These are phyloP conservation scores for Bryum argenteum DNA, from an alignment of 225 moss, liverwort and hornwort genomes.

Conservation along the genomic window DNA sequence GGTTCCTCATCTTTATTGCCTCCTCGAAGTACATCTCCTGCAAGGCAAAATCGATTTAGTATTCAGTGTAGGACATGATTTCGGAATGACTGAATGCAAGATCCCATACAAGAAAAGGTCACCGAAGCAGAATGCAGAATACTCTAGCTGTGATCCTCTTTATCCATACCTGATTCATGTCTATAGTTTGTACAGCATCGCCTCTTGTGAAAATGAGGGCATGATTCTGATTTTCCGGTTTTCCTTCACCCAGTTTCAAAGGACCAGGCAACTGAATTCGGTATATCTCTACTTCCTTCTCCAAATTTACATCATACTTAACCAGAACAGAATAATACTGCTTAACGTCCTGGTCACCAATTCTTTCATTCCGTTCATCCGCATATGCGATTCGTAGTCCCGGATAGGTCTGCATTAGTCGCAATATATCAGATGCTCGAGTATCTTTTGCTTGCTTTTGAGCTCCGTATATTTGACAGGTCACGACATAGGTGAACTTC, in stretches of 20 bases:
- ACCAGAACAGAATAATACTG: slow-evolving; percentile 71
- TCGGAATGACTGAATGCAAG: slow-evolving; percentile 9
- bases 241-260: slow-evolving; percentile 86
- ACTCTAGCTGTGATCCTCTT: not conserved
- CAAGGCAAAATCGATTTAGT: not conserved
- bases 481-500: slow-evolving; percentile 90
- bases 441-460: slow-evolving; percentile 61
- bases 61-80: not conserved
- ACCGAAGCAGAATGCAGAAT: not conserved
- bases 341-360: slow-evolving; percentile 28
- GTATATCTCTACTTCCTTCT: slow-evolving; percentile 72
- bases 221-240: slow-evolving; percentile 96
- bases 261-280: slow-evolving; percentile 81
- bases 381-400: slow-evolving; percentile 78
- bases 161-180: slow-evolving; percentile 83
- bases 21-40: slow-evolving; percentile 96
- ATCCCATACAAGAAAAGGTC: slow-evolving; percentile 1
- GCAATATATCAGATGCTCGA: slow-evolving; percentile 72
- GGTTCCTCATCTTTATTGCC: slow-evolving; percentile 89
- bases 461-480: slow-evolving; percentile 87
- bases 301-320: slow-evolving; percentile 62
- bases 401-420: slow-evolving; percentile 70
- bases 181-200: slow-evolving; percentile 91
- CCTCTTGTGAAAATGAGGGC: slow-evolving; percentile 91
- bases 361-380: slow-evolving; percentile 46